Percentiles rank a stretch among this genome's conserved stretches.
These are phyloP conservation scores for Selaginella tamariscina DNA, from an alignment of 75 land plant species.

Conservation along the genomic window DNA sequence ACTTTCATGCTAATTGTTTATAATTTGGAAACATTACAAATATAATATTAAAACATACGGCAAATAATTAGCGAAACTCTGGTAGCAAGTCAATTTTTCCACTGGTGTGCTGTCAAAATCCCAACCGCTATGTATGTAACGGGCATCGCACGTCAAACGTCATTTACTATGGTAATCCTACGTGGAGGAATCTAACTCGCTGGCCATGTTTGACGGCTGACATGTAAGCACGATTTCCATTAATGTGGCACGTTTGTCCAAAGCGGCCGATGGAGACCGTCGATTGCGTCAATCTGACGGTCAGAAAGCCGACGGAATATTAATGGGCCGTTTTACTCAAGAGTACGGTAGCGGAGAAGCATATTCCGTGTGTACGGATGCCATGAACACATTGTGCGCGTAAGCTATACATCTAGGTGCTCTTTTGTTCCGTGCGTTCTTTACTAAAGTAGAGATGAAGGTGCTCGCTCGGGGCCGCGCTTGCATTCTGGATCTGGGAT, in stretches of 20 bases:
- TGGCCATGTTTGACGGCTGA: not conserved
- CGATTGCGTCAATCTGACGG: not conserved
- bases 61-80: not conserved
- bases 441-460: not conserved
- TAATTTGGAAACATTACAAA: too few species aligned
- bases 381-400: too few species aligned
- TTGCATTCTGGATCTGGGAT: not conserved
- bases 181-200: not conserved
- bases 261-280: not conserved
- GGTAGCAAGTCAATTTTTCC: not conserved
- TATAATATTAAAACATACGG: too few species aligned
- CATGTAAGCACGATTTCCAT: not conserved
- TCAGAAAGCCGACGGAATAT: not conserved
- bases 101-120: not conserved
- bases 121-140: not conserved
- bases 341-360: not conserved
- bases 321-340: not conserved
- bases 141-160: not conserved
- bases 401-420: too few species aligned
- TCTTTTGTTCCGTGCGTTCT: not conserved
- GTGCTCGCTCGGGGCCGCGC: not conserved
- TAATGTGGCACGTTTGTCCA: conserved; percentile 3
- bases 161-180: not conserved
- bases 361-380: too few species aligned
- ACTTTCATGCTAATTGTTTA: too few species aligned